Base-by-base conservation (phyloP, 179 eudicot species). In the Silene vulgaris region DNA sequence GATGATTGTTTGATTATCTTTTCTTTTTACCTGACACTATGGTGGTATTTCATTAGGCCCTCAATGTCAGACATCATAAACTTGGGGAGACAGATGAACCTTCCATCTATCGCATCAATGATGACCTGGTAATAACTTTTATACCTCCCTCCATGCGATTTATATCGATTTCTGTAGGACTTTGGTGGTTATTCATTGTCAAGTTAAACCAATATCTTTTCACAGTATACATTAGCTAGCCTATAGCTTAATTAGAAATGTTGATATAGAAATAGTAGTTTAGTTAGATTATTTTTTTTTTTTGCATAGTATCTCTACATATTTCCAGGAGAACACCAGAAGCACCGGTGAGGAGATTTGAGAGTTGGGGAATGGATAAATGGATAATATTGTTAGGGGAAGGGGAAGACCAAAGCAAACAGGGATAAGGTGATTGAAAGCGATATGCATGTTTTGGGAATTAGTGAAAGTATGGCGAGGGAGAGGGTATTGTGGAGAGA, bases 31-130 rank as follows among this genome's bases (percentile, higher is more conserved):
- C 35, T 68, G 68, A 71, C 14, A 3, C 17, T 64, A 63, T 35
- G 20, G 52, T 77, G 23, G 43, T 71, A 62, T 50, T 73, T 59
- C 17, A 26, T 77, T 75, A 94, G 98, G 98, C 97, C 73, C 88
- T 88, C 71, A 91, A 91, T 81, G 90, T 94, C 62, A 87, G 59
- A 75, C 98, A 94, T 83, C 87, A 89, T 80, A 91, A 89, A 85
- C 84, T 86, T 79, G 98, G 92, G 66, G 94, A 88, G 78, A 69
- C 84, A 52, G 82, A 82, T 76, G 98, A 90, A 77, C 92, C 98
- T 81, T 79, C 94, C 52, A 90, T 94, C 75, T 94, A 94, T 86
- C 86, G 98, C 77, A 90, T 94, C 85, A 90, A 82, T 30, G 98
- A 94, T 80, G 94, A 94, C 76, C 83, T 94, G 98, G 98, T 93